These are phyloP conservation scores for Gossypium davidsonii DNA, from an alignment of 441 rosid species.

Conservation along the genomic window DNA sequence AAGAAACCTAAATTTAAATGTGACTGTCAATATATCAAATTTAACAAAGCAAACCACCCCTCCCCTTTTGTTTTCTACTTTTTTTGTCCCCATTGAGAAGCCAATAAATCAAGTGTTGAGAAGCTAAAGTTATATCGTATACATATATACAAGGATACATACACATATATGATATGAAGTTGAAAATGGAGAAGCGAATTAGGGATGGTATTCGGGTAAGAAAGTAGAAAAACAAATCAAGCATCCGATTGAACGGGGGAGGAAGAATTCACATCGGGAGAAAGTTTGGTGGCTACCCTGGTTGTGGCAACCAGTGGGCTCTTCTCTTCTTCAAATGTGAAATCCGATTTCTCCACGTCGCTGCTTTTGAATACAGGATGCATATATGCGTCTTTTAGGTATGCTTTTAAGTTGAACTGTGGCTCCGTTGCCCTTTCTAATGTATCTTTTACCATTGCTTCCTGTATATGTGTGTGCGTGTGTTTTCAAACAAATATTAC, in stretches of 20 bases:
- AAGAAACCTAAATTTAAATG: neutral
- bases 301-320: conserved; percentile 64
- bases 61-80: too few species aligned
- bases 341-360: conserved; percentile 31
- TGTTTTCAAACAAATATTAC: too few species aligned
- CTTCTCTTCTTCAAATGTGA: conserved; percentile 49
- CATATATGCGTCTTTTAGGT: conserved; percentile 68
- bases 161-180: neutral
- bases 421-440: conserved; percentile 84
- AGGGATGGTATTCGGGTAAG: neutral
- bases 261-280: conserved; percentile 29
- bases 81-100: too few species aligned
- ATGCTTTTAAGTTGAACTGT: conserved; percentile 53
- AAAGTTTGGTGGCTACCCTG: conserved; percentile 27
- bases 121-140: neutral
- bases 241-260: conserved; percentile 14
- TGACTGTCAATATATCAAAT: neutral
- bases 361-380: conserved; percentile 75
- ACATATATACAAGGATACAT: neutral
- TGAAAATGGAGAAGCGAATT: neutral
- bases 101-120: neutral
- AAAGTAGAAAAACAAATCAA: neutral
- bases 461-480: conserved; percentile 31
- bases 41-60: neutral
- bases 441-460: conserved; percentile 93